Evolutionary conservation across 257 asterid genomes (phyloP).

Genomic region (Solanum piurae): DNA sequence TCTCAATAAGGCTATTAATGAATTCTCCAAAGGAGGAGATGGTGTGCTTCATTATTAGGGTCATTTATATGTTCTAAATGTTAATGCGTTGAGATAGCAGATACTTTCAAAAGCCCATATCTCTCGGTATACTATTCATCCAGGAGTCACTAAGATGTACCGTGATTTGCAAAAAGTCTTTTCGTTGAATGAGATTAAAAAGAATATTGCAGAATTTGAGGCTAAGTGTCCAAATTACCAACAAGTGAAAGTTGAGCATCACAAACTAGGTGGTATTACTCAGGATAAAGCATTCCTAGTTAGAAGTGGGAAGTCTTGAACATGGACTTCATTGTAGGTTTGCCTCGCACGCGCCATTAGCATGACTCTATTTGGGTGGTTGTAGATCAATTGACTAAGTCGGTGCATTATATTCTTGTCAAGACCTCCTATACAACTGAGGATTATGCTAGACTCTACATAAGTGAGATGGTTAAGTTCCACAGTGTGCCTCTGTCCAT

Average conservation of each 20-base stretch:
- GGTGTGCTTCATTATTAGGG: not conserved
- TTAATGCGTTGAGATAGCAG: not conserved
- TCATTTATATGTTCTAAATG: not conserved
- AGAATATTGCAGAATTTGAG: too few relatives aligned
- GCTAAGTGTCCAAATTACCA: too few relatives aligned
- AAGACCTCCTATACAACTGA: not conserved
- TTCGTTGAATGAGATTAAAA: not conserved
- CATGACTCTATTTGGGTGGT: not conserved
- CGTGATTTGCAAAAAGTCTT: too few relatives aligned
- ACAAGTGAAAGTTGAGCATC: not conserved
- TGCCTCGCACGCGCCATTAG: not conserved
- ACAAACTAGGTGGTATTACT: not conserved
- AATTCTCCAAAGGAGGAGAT: not conserved
- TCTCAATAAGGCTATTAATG: too few relatives aligned
- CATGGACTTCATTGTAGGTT: not conserved
- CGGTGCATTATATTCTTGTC: not conserved
- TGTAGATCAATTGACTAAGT: not conserved
- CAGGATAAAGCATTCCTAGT: not conserved
- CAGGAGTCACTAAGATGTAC: not conserved
- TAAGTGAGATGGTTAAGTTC: not conserved
- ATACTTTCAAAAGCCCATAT: not conserved
- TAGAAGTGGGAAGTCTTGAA: not conserved
- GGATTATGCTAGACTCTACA: not conserved
- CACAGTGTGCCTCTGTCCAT: not conserved
- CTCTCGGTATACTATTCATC: too few relatives aligned